phyloP scores from a whole-genome alignment of 805 yeast genomes.

The Schwanniomyces sp. region DNA sequence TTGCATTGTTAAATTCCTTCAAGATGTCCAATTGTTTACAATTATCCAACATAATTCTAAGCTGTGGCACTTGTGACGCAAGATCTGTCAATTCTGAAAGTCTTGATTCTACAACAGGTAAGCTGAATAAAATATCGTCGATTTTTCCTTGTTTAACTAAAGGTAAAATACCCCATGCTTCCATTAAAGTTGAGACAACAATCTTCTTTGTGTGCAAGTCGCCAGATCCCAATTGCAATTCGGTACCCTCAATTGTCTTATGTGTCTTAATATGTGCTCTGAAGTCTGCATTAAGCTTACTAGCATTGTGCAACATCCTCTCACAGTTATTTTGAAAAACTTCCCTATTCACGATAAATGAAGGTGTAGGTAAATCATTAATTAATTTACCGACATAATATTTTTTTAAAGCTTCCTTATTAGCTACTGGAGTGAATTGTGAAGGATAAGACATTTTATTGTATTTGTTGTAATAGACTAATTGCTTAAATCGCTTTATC shows the following conservation, averaged over 20 bases:
- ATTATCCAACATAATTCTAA: conserved; percentile 63
- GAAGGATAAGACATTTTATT: conserved; percentile 7
- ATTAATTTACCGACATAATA: conserved; percentile 42
- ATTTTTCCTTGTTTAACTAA: conserved; percentile 38
- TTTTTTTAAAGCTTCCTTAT: conserved; percentile 18
- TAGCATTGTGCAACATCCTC: conserved; percentile 49
- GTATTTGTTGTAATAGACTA: neutral
- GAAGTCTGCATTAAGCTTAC: conserved; percentile 42
- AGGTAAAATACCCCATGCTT: conserved; percentile 56
- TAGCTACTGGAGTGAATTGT: conserved; percentile 14
- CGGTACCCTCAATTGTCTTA: conserved; percentile 61
- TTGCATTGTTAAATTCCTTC: conserved; percentile 28
- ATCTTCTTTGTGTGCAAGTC: conserved; percentile 45
- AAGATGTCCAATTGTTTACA: conserved; percentile 54
- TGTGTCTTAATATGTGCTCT: conserved; percentile 79
- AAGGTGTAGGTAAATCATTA: conserved; percentile 58
- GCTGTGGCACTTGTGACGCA: conserved; percentile 37
- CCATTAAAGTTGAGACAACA: conserved; percentile 68
- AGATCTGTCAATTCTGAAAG: conserved; percentile 49
- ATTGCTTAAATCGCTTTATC: neutral
- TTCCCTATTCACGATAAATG: conserved; percentile 37
- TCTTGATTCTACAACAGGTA: conserved; percentile 49
- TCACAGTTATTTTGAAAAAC: conserved; percentile 46
- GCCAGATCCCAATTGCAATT: conserved; percentile 46
- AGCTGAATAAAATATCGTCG: conserved; percentile 30